A percentile compares a stretch with the other conserved stretches of the same genome.
phyloP scores from a whole-genome alignment of 2,329 filamentous ascomycete species.

The Venturia oleaginea region DNA sequence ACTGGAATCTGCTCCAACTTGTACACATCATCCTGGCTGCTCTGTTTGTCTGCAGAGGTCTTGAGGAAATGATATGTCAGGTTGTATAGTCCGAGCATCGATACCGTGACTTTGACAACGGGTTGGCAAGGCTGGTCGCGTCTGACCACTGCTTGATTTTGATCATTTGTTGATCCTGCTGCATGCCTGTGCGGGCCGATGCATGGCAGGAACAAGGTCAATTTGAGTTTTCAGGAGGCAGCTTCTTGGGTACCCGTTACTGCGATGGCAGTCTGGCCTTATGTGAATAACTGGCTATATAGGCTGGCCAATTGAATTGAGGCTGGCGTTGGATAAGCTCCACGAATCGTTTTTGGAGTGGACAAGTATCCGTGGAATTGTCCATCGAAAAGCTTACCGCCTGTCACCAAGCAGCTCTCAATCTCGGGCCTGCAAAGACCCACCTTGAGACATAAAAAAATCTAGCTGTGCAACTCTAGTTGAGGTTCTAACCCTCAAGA shows the following conservation, averaged over 20 bases:
- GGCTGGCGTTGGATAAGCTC: not conserved
- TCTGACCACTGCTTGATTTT: not conserved
- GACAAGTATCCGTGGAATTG: not conserved
- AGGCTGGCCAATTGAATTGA: not conserved
- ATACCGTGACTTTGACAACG: not conserved
- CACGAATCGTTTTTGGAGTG: not conserved
- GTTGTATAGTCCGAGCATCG: not conserved
- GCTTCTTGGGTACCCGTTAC: not conserved
- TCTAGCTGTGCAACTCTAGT: not conserved
- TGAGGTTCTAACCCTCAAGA: not conserved
- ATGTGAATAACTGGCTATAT: conserved; percentile 3
- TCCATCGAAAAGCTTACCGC: not conserved
- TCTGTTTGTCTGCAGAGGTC: conserved; percentile 3
- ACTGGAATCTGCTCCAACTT: not conserved
- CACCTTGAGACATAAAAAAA: not conserved
- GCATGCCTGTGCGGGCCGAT: conserved; percentile 6
- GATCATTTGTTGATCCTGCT: conserved; percentile 2
- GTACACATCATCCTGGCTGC: conserved; percentile 2
- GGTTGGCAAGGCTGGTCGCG: not conserved
- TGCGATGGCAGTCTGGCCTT: not conserved
- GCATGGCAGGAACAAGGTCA: not conserved
- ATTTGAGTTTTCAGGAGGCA: conserved; percentile 3
- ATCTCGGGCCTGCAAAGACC: not conserved
- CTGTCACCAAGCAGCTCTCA: conserved; percentile 5
- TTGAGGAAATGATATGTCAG: not conserved